phyloP scores from a whole-genome alignment of 2,329 filamentous ascomycete genomes.

The Parastagonospora nodorum region DNA sequence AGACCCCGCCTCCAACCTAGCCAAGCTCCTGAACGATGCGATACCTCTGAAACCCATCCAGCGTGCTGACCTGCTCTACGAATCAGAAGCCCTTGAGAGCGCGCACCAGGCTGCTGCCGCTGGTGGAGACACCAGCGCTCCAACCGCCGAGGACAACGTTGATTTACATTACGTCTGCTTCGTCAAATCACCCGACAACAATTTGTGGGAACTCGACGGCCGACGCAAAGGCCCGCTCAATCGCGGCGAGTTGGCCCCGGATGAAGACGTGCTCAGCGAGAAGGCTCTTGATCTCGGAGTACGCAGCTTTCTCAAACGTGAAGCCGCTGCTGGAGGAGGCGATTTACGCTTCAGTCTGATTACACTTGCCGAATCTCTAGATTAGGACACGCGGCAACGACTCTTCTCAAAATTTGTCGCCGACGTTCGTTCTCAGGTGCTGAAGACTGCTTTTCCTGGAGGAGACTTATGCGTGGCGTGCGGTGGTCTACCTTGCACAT shows the following conservation, averaged over 20 bases:
- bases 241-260: conserved; percentile 52
- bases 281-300: conserved; percentile 75
- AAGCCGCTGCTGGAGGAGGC: conserved; percentile 59
- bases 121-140: conserved; percentile 78
- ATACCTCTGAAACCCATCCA: conserved; percentile 68
- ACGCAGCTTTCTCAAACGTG: conserved; percentile 62
- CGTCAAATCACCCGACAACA: conserved; percentile 72
- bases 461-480: no score
- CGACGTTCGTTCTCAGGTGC: no score
- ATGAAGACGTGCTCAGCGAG: conserved; percentile 64
- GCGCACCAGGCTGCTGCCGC: conserved; percentile 80
- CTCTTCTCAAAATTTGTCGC: neutral
- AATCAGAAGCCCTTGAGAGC: conserved; percentile 72
- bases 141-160: conserved; percentile 77
- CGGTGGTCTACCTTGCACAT: no score
- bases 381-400: conserved; percentile 27
- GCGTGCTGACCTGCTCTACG: conserved; percentile 76
- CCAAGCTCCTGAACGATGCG: conserved; percentile 70
- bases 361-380: conserved; percentile 63
- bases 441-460: no score
- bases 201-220: conserved; percentile 82
- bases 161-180: conserved; percentile 97
- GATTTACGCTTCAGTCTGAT: conserved; percentile 69
- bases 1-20: conserved; percentile 62
- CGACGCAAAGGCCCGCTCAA: conserved; percentile 73